These are phyloP conservation scores for Suillus spraguei DNA, from an alignment of 768 basidiomycete species.

Conservation along the genomic window DNA sequence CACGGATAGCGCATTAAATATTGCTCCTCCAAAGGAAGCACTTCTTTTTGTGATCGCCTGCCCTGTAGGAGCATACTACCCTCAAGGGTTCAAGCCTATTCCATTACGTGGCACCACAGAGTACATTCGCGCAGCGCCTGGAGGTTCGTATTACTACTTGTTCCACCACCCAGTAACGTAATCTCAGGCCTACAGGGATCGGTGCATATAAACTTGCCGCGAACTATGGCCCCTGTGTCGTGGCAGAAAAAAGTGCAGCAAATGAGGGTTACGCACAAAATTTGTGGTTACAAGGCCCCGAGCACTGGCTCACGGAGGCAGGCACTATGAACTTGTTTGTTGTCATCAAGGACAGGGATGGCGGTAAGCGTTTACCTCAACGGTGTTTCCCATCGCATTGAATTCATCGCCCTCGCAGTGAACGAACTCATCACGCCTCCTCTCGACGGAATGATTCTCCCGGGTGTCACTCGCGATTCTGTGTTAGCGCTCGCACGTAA, in stretches of 20 bases:
- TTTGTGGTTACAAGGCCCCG: slow-evolving; percentile 81
- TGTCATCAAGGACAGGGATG: slow-evolving; percentile 71
- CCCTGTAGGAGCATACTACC: slow-evolving; percentile 78
- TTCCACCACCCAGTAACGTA: slow-evolving; percentile 10
- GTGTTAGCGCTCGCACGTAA: slow-evolving; percentile 50
- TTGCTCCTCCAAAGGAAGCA: slow-evolving; percentile 68
- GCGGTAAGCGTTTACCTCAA: slow-evolving; percentile 42
- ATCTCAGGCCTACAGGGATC: slow-evolving; percentile 52
- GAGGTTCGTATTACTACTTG: slow-evolving; percentile 47
- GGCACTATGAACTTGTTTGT: slow-evolving; percentile 95
- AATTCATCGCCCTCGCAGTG: slow-evolving; percentile 27
- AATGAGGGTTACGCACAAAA: slow-evolving; percentile 83
- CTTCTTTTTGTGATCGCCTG: slow-evolving; percentile 65
- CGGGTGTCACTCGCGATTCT: slow-evolving; percentile 67
- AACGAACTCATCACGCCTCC: slow-evolving; percentile 66
- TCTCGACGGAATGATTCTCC: slow-evolving; percentile 65
- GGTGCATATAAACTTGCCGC: slow-evolving; percentile 87
- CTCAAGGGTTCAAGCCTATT: slow-evolving; percentile 87
- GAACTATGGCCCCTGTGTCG: slow-evolving; percentile 86
- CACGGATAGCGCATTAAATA: slow-evolving; percentile 48
- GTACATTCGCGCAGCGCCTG: slow-evolving; percentile 82
- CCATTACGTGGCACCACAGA: slow-evolving; percentile 84
- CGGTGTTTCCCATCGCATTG: neutral
- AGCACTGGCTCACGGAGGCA: slow-evolving; percentile 59
- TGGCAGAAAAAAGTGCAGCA: slow-evolving; percentile 81